Evolutionary conservation across 805 yeast species (phyloP).

Genomic region (Blastobotrys attinorum): DNA sequence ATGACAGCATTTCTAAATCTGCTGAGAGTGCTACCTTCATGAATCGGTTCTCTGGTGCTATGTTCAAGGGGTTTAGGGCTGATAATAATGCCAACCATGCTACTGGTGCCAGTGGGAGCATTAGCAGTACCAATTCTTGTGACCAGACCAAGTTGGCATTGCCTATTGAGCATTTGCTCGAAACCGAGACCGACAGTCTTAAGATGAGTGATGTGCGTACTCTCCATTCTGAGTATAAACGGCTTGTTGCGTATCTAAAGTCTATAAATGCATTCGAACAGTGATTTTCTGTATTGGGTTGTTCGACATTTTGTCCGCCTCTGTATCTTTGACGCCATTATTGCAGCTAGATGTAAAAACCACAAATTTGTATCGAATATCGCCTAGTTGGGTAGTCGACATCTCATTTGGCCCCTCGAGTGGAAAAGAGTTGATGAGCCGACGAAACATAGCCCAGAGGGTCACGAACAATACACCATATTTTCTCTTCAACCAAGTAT

Average conservation of each 20-base stretch:
- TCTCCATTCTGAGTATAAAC: conserved; percentile 31
- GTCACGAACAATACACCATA: no score
- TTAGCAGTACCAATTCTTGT: conserved; percentile 4
- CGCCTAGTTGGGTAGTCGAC: no score
- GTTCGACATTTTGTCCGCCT: not conserved
- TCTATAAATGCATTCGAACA: conserved; percentile 20
- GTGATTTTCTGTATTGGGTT: conserved; percentile 10
- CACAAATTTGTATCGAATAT: no score
- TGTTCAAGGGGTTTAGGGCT: not conserved
- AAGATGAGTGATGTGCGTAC: conserved; percentile 29
- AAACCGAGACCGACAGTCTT: conserved; percentile 24
- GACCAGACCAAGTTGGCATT: conserved; percentile 6
- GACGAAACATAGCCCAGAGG: no score
- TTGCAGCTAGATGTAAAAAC: no score
- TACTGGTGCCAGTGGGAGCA: no score
- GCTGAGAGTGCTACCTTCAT: not conserved
- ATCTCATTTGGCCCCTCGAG: no score
- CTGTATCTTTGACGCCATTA: no score
- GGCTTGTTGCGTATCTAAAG: conserved; percentile 27
- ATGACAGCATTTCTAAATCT: conserved; percentile 1
- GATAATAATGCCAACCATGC: conserved; percentile 5
- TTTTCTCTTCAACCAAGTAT: no score
- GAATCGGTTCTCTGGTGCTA: not conserved
- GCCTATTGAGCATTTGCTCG: conserved; percentile 18
- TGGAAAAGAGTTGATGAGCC: no score